Conservation (phyloP, 495 filamentous ascomycete species). For the Pseudevernia furfuracea region DNA sequence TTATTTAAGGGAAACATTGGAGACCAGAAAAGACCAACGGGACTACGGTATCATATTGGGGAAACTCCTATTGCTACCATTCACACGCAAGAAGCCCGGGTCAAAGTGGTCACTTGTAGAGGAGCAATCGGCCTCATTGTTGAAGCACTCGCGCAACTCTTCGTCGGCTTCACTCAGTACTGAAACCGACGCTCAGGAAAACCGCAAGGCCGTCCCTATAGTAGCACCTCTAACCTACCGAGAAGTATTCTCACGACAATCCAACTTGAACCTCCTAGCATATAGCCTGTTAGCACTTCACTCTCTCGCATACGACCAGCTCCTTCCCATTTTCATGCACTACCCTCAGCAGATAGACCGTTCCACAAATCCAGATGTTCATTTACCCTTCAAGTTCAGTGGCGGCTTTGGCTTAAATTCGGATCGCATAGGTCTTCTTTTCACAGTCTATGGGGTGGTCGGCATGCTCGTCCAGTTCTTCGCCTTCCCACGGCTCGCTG, state of each 20-base stretch:
- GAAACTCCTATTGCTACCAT: slow-evolving; percentile 33
- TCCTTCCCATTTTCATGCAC: slow-evolving; percentile 76
- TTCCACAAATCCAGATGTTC: slow-evolving; percentile 46
- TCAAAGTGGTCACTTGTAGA: slow-evolving; percentile 30
- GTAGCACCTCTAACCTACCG: slow-evolving; percentile 42
- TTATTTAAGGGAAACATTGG: slow-evolving; percentile 73
- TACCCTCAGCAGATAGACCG: slow-evolving; percentile 50
- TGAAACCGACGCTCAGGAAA: slow-evolving; percentile 9
- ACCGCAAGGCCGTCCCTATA: slow-evolving; percentile 21
- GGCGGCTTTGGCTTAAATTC: slow-evolving; percentile 70
- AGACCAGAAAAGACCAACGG: slow-evolving; percentile 49
- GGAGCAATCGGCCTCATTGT: slow-evolving; percentile 32
- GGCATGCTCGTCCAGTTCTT: slow-evolving; percentile 74
- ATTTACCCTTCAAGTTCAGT: slow-evolving; percentile 69
- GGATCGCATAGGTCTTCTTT: slow-evolving; percentile 65
- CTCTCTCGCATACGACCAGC: slow-evolving; percentile 69
- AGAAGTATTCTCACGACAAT: slow-evolving; percentile 69
- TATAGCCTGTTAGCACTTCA: slow-evolving; percentile 74
- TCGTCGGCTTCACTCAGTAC: slow-evolving; percentile 9
- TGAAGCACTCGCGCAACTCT: slow-evolving; percentile 20
- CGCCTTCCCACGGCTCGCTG: slow-evolving; percentile 63
- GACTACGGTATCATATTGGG: slow-evolving; percentile 69
- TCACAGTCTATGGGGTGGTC: slow-evolving; percentile 63
- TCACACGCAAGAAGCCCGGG: slow-evolving; percentile 28
- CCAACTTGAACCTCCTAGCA: slow-evolving; percentile 62